These are phyloP conservation scores for Trametes sanguinea DNA, from an alignment of 768 basidiomycete genomes.

Conservation along the genomic window DNA sequence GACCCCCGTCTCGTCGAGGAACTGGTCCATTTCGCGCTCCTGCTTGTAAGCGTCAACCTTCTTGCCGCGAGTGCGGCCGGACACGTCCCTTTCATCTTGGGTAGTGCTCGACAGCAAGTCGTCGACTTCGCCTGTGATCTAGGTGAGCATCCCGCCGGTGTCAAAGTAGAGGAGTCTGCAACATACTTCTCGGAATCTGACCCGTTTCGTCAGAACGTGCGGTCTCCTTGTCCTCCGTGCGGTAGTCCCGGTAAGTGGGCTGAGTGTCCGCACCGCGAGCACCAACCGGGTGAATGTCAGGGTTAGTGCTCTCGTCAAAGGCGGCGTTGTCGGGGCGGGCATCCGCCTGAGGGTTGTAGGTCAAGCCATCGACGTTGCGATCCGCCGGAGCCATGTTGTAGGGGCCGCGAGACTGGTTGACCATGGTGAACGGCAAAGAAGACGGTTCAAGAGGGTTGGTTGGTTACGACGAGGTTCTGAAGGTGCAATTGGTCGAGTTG, in stretches of 20 bases:
- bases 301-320: conserved; percentile 22
- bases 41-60: conserved; percentile 30
- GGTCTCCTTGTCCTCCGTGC: conserved; percentile 27
- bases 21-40: conserved; percentile 28
- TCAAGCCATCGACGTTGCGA: conserved; percentile 24
- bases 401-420: conserved; percentile 18
- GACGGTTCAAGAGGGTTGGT: not conserved
- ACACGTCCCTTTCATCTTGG: conserved; percentile 22
- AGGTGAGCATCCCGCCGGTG: too few species aligned
- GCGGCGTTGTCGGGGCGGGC: conserved; percentile 25
- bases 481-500: not conserved
- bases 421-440: not conserved
- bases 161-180: not conserved
- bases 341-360: conserved; percentile 28
- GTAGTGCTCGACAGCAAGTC: conserved; percentile 22
- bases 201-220: conserved; percentile 26
- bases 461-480: not conserved
- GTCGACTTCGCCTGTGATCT: conserved; percentile 26
- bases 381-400: conserved; percentile 22
- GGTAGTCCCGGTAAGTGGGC: conserved; percentile 23
- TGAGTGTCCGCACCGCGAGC: conserved; percentile 31
- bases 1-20: conserved; percentile 21
- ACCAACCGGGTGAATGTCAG: conserved; percentile 22
- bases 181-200: conserved; percentile 25
- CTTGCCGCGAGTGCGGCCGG: conserved; percentile 27